Conservation (phyloP, 2,329 filamentous ascomycete genomes). For the Sclerotiophoma versabilis region DNA sequence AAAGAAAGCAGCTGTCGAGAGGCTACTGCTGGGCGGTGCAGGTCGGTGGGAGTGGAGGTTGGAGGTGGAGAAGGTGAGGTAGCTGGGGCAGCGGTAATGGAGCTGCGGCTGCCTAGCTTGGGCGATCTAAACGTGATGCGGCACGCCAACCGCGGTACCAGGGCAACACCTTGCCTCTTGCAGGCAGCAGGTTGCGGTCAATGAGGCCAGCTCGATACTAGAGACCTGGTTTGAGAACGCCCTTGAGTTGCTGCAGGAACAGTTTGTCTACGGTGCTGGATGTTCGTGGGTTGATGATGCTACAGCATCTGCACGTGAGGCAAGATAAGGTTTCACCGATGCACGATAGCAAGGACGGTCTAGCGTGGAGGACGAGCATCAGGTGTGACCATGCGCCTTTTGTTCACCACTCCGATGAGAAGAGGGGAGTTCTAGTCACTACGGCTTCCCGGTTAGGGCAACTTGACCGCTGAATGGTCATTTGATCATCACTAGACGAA, state of each 20-base stretch:
- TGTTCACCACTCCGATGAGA: constrained; percentile 12
- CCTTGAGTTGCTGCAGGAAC: constrained; percentile 5
- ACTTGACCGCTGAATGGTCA: constrained; percentile 12
- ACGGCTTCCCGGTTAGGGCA: background rate
- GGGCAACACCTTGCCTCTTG: constrained; percentile 12
- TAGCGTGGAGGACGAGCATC: constrained; percentile 3
- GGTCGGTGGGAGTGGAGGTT: constrained; percentile 9
- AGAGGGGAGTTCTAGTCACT: constrained; percentile 1
- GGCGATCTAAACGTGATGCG: constrained; percentile 17
- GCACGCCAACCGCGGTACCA: constrained; percentile 16
- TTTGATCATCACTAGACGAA: background rate
- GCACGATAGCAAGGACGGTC: constrained; percentile 12
- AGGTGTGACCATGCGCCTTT: constrained; percentile 11
- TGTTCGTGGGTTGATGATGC: constrained; percentile 6
- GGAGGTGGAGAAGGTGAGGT: constrained; percentile 19
- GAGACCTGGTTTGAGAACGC: background rate
- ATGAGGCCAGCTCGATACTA: background rate
- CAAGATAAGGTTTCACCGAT: constrained; percentile 17
- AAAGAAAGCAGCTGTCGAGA: constrained; percentile 6
- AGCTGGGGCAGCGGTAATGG: constrained; percentile 18
- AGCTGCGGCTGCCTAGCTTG: constrained; percentile 22
- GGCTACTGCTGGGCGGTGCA: constrained; percentile 8
- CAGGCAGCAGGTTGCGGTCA: constrained; percentile 10
- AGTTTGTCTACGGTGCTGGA: background rate
- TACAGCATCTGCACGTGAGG: constrained; percentile 12